Percentiles rank a stretch among this genome's conserved stretches.
phyloP scores from a whole-genome alignment of 306 rosid species.

The Dryas alaskensis region DNA sequence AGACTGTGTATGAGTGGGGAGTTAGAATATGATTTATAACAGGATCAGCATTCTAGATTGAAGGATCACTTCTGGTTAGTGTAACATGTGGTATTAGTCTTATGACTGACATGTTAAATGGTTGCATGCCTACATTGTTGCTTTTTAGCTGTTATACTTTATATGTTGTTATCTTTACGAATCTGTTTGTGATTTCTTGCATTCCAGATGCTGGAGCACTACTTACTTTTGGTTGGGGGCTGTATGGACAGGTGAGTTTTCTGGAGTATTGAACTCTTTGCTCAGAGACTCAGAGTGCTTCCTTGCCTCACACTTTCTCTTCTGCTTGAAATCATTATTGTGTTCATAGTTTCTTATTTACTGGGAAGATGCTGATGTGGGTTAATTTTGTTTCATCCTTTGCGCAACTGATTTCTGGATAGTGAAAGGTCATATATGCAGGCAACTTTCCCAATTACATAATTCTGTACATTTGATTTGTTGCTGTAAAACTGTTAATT shows the following conservation, averaged over 20 bases:
- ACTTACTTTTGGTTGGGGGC: conserved; percentile 92
- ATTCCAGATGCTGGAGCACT: conserved; percentile 85
- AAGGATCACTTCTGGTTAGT: conserved; percentile 4
- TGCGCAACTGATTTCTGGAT: background rate
- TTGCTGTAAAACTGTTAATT: conserved; percentile 8
- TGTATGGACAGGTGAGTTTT: conserved; percentile 88
- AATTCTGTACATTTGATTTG: conserved; percentile 8
- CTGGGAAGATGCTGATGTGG: background rate
- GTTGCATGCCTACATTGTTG: background rate
- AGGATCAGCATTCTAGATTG: background rate
- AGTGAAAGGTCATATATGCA: conserved; percentile 1
- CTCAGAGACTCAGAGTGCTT: background rate
- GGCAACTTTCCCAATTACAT: background rate
- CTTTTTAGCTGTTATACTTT: conserved; percentile 9
- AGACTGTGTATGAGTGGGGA: background rate
- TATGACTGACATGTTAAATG: conserved; percentile 3
- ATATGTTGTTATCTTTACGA: conserved; percentile 17
- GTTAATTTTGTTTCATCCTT: background rate
- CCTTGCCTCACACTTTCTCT: background rate
- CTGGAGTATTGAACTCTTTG: conserved; percentile 4
- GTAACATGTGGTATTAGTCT: background rate
- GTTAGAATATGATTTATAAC: background rate
- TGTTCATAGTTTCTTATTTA: background rate
- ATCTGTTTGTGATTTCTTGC: conserved; percentile 1
- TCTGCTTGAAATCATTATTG: background rate